These are phyloP conservation scores for Pistacia vera DNA, from an alignment of 345 rosid species.

Conservation along the genomic window DNA sequence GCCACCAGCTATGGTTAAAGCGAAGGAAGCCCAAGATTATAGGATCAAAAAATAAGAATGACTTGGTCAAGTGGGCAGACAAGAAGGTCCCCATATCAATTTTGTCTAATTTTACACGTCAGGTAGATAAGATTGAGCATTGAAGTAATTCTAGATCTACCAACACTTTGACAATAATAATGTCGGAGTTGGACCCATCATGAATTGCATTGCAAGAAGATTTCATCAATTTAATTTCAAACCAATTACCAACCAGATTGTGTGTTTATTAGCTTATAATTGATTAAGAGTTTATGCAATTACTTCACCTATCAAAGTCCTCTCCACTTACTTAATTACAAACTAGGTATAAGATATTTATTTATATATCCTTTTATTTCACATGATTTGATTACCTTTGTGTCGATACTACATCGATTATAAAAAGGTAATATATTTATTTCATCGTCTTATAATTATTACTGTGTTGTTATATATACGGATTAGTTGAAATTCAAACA, in stretches of 20 bases:
- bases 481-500: no score
- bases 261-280: no score
- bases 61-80: conserved; percentile 25
- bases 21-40: neutral
- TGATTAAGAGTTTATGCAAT: neutral
- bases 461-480: no score
- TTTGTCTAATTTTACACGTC: conserved; percentile 27
- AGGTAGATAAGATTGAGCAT: conserved; percentile 18
- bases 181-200: conserved; percentile 5
- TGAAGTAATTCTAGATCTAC: conserved; percentile 1
- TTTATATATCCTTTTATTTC: no score
- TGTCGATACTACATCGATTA: no score
- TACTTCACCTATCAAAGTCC: neutral
- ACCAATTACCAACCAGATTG: neutral
- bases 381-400: no score
- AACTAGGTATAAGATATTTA: no score
- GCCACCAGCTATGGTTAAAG: neutral
- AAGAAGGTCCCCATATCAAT: conserved; percentile 10
- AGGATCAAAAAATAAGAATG: neutral
- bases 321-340: neutral
- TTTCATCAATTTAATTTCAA: neutral
- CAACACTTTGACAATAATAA: neutral
- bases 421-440: no score
- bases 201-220: neutral
- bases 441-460: no score